Evolutionary conservation across 2,329 filamentous ascomycete species (phyloP).

Genomic region (Claviceps capensis): DNA sequence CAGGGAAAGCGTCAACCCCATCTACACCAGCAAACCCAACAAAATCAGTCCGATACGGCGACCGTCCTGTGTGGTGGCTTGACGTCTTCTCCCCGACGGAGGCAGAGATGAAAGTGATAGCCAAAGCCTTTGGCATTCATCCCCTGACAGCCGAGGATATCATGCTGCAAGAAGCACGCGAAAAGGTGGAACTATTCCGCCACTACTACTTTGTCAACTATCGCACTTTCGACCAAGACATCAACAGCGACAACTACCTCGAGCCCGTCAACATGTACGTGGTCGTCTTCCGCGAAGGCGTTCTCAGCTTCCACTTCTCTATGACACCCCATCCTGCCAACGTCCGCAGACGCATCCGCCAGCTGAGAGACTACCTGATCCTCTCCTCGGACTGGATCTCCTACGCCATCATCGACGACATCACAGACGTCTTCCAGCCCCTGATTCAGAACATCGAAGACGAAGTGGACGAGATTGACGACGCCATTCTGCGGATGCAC

Average conservation of each 20-base stretch:
- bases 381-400: conserved; percentile 95
- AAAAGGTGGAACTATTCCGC: conserved; percentile 94
- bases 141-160: conserved; percentile 93
- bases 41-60: conserved; percentile 50
- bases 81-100: conserved; percentile 87
- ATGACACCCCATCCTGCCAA: conserved; percentile 93
- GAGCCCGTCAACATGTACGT: conserved; percentile 97
- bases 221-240: conserved; percentile 91
- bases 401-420: conserved; percentile 95
- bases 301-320: conserved; percentile 95
- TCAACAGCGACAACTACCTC: conserved; percentile 75
- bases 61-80: conserved; percentile 91
- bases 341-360: conserved; percentile 81
- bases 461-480: conserved; percentile 94
- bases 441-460: conserved; percentile 88
- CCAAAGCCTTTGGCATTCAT: conserved; percentile 90
- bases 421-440: conserved; percentile 90
- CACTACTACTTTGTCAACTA: conserved; percentile 99
- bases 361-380: conserved; percentile 86
- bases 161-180: conserved; percentile 89
- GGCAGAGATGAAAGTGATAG: conserved; percentile 85
- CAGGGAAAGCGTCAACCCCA: background rate
- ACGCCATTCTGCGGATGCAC: conserved; percentile 74
- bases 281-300: conserved; percentile 88
- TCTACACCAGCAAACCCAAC: background rate